Conservation (phyloP, 768 basidiomycete genomes). For the Ramaria sp. region DNA sequence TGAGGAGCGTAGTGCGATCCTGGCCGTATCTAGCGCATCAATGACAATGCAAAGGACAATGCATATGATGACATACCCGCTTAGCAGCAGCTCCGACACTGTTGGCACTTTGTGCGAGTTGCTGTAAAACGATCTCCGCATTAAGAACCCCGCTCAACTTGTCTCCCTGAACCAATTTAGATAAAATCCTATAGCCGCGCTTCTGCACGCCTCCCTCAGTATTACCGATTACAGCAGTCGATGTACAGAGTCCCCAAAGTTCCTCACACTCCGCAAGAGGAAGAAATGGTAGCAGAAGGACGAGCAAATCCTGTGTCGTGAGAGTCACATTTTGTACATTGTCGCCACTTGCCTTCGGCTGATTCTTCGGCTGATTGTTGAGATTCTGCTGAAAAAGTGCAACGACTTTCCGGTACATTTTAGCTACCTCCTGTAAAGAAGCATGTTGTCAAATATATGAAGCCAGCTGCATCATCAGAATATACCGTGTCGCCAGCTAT, state of each 20-base stretch:
- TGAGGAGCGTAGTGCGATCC: constrained; percentile 77
- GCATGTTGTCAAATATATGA: neutral
- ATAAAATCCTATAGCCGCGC: constrained; percentile 83
- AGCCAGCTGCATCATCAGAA: neutral
- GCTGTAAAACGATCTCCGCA: constrained; percentile 1
- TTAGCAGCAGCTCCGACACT: constrained; percentile 73
- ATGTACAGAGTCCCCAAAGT: constrained; percentile 63
- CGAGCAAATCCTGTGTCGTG: constrained; percentile 74
- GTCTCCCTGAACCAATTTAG: constrained; percentile 55
- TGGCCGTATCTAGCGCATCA: constrained; percentile 19
- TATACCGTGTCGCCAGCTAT: constrained; percentile 64
- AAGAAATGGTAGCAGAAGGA: constrained; percentile 72
- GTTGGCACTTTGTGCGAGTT: constrained; percentile 26
- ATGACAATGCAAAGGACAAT: neutral
- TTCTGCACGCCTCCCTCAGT: constrained; percentile 89
- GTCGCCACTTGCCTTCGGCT: constrained; percentile 28
- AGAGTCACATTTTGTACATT: constrained; percentile 32
- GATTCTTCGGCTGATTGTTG: constrained; percentile 25
- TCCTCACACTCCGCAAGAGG: constrained; percentile 45
- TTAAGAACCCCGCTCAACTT: constrained; percentile 36
- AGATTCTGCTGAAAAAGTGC: constrained; percentile 60
- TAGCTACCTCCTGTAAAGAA: constrained; percentile 50
- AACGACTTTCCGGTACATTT: constrained; percentile 71
- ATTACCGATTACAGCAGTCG: constrained; percentile 55
- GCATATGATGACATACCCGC: constrained; percentile 37